Evolutionary conservation across 192 early-diverging fungal genomes (phyloP).

Genomic region (Mortierella hygrophila): DNA sequence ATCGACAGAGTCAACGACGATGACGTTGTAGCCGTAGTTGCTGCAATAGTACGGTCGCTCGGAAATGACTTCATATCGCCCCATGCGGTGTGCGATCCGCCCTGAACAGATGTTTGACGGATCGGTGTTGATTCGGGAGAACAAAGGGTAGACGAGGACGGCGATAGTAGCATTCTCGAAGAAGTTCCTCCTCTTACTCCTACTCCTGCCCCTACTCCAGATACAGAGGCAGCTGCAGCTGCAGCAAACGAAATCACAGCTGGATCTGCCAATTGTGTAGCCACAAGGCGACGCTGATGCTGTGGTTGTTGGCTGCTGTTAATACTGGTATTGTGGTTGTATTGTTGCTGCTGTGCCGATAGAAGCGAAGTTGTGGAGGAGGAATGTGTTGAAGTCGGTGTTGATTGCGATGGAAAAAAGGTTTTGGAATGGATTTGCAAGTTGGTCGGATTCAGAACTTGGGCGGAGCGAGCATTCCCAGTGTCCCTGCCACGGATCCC

Average conservation of each 20-base stretch:
- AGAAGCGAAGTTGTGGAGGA: slow-evolving; percentile 3
- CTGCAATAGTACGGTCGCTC: slow-evolving; percentile 1
- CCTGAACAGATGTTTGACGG: neutral
- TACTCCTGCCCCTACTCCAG: neutral
- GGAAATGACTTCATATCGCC: slow-evolving; percentile 1
- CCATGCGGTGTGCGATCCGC: neutral
- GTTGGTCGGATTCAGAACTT: slow-evolving; percentile 32
- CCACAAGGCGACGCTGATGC: neutral
- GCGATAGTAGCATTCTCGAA: neutral
- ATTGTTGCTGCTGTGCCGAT: neutral
- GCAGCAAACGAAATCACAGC: slow-evolving; percentile 23
- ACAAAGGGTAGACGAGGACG: neutral
- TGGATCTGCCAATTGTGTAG: slow-evolving; percentile 10
- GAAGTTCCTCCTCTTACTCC: neutral
- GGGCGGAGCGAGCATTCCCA: slow-evolving; percentile 13
- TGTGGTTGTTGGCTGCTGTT: neutral
- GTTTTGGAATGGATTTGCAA: slow-evolving; percentile 31
- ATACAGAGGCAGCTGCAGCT: slow-evolving; percentile 16
- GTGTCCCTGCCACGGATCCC: slow-evolving; percentile 19
- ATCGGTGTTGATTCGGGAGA: neutral
- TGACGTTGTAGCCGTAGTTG: neutral
- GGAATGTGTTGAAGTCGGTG: slow-evolving; percentile 11
- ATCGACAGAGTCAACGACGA: neutral
- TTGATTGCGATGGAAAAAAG: slow-evolving; percentile 4
- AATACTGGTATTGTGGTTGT: neutral